Evolutionary conservation across 169 alveolate genomes (phyloP).

Genomic region (Babesia sp.): DNA sequence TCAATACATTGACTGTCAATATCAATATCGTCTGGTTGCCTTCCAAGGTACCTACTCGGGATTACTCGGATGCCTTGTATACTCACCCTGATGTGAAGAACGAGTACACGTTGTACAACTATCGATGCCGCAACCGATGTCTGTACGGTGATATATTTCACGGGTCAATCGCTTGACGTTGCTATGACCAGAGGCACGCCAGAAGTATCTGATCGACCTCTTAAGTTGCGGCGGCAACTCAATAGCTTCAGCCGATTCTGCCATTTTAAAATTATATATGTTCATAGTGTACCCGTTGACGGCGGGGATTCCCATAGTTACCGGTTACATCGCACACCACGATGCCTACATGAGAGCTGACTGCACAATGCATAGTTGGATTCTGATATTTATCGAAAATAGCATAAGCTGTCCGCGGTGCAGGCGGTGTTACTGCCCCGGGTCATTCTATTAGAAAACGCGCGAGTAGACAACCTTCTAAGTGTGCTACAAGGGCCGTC

Average conservation of each 20-base stretch:
- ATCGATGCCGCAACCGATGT: conserved; percentile 61
- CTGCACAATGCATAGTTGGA: too few species aligned
- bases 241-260: neutral
- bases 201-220: conserved; percentile 39
- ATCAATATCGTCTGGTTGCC: conserved; percentile 29
- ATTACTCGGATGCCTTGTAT: neutral
- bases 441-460: too few species aligned
- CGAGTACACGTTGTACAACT: conserved; percentile 24
- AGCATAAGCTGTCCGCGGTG: too few species aligned
- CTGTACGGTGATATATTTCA: conserved; percentile 49
- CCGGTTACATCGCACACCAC: too few species aligned
- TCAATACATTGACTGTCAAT: conserved; percentile 49
- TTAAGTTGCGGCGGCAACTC: conserved; percentile 21
- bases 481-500: too few species aligned
- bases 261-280: neutral
- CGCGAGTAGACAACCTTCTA: too few species aligned
- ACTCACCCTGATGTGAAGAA: conserved; percentile 12
- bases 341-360: too few species aligned
- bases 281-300: too few species aligned
- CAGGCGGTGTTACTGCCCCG: too few species aligned
- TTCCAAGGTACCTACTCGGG: neutral
- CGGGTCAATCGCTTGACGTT: conserved; percentile 51
- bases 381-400: too few species aligned
- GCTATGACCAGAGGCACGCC: conserved; percentile 60
- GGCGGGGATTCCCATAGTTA: too few species aligned